Evolutionary conservation across 495 filamentous ascomycete species (phyloP), one percentile per base, ranked within the genome.

Genomic region (Aspergillus sclerotiicarbonarius): DNA sequence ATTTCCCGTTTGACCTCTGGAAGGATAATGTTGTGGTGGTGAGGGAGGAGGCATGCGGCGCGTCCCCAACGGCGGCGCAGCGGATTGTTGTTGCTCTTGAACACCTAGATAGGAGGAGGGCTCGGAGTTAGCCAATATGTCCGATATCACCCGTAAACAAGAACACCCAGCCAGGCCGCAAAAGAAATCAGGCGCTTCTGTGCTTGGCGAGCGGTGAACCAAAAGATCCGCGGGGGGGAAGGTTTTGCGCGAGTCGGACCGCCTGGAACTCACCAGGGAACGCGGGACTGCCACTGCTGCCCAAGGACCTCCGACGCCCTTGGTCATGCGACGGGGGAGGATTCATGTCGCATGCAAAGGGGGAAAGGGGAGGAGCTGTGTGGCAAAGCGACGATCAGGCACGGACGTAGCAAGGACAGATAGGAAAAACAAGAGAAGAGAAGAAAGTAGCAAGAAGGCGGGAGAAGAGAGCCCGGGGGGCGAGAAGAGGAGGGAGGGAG

Each of bases 1-100:
- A 61, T 71, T 70, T 47, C 68, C 71, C 20, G 79, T 70, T 60
- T 73, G 73, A 37, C 71, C 73, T 55, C 79, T 70, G 39, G 73
- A 67, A 37, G 71, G 67, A 56, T 79, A 79, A 51, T 78, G 76
- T 62, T 82, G 82, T 25, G 84, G 82, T 43, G 84, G 79, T 19
- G 82, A 82, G 4, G 83, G 83, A 25, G 84, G 82, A 53, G 78
- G 80, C 82, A 87, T 87, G 55, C 80, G 78, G 51, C 82, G 80
- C 62, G 61, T 71, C 31, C 68, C 70, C 65, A 83, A 79, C 7
- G 80, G 64, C 18, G 80, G 73, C 13, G 78, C 77, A 21, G 81
- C 75, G 45, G 74, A 65, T 43, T 62, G 62, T 53, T 25, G 25
- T 25, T 25, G 25, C 5, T 77, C 72, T 65, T 74, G 70, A 20